phyloP scores from a whole-genome alignment of 192 early-diverging fungal genomes.

The Backusella liffmaniae region DNA sequence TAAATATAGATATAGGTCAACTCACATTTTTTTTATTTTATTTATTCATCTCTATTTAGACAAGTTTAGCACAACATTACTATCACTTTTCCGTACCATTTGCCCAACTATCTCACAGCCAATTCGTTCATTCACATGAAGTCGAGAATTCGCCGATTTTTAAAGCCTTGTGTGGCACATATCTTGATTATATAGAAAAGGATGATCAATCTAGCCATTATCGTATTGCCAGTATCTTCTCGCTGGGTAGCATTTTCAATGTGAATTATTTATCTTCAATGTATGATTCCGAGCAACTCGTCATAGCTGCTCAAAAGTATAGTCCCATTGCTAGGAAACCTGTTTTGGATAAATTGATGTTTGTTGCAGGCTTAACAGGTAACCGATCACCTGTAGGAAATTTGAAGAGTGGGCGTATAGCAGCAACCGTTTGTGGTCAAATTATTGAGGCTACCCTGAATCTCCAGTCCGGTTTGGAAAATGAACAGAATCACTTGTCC shows the following conservation, averaged over 20 bases:
- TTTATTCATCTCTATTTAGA: slow-evolving; percentile 14
- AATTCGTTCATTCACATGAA: neutral
- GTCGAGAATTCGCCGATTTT: slow-evolving; percentile 4
- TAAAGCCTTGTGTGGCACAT: slow-evolving; percentile 3
- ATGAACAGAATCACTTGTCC: neutral
- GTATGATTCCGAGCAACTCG: neutral
- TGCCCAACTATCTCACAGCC: slow-evolving; percentile 17
- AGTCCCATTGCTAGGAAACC: neutral
- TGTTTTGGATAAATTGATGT: slow-evolving; percentile 18
- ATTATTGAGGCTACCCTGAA: slow-evolving; percentile 27
- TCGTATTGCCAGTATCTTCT: slow-evolving; percentile 26
- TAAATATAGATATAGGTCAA: neutral
- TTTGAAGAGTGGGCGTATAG: slow-evolving; percentile 48
- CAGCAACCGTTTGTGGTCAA: slow-evolving; percentile 42
- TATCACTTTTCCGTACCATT: slow-evolving; percentile 32
- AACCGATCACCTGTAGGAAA: slow-evolving; percentile 26
- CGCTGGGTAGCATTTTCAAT: slow-evolving; percentile 29
- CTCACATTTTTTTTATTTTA: neutral
- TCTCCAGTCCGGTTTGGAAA: slow-evolving; percentile 18
- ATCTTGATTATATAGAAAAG: slow-evolving; percentile 18
- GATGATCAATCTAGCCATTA: slow-evolving; percentile 5
- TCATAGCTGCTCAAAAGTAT: slow-evolving; percentile 11
- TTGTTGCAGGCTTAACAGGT: slow-evolving; percentile 22
- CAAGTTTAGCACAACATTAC: slow-evolving; percentile 10
- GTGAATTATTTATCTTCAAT: slow-evolving; percentile 16